Evolutionary conservation across 306 rosid genomes (phyloP).

Genomic region (Cucumis sativus): Cucumber_9930_V3 NC_026657.2:38104001-38104500

Average conservation of each 20-base stretch:
- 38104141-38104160: neutral
- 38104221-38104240: slow-evolving; percentile 85
- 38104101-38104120: slow-evolving; percentile 50
- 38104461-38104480: slow-evolving; percentile 16
- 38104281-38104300: slow-evolving; percentile 88
- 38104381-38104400: slow-evolving; percentile 91
- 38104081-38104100: slow-evolving; percentile 94
- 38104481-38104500: neutral
- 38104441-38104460: slow-evolving; percentile 92
- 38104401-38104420: slow-evolving; percentile 88
- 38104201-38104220: slow-evolving; percentile 19
- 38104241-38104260: slow-evolving; percentile 89
- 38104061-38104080: slow-evolving; percentile 92
- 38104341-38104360: slow-evolving; percentile 37
- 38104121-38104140: slow-evolving; percentile 1
- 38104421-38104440: slow-evolving; percentile 91
- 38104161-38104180: neutral
- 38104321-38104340: slow-evolving; percentile 66
- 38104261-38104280: slow-evolving; percentile 84
- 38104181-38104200: neutral
- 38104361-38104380: slow-evolving; percentile 72
- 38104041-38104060: slow-evolving; percentile 97
- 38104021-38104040: slow-evolving; percentile 99
- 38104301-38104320: slow-evolving; percentile 65
- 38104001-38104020: slow-evolving; percentile 10